These are phyloP conservation scores for Colletotrichum caudatum DNA, from an alignment of 2,329 filamentous ascomycete genomes.

Conservation along the genomic window DNA sequence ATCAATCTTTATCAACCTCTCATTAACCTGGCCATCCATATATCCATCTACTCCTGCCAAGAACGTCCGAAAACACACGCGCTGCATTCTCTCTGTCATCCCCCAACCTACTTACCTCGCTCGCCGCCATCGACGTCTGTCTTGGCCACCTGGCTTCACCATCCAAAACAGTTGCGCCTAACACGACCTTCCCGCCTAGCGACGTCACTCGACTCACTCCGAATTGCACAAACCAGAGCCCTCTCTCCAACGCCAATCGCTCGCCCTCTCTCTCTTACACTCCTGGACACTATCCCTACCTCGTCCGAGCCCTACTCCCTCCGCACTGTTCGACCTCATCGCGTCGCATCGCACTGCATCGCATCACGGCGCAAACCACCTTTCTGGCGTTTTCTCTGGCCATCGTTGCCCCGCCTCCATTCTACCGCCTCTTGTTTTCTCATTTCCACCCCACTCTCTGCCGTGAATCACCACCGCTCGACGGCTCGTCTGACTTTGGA, in stretches of 20 bases:
- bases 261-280: not conserved
- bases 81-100: conserved; percentile 12
- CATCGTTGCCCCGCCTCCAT: conserved; percentile 9
- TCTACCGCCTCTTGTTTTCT: conserved; percentile 1
- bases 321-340: conserved; percentile 4
- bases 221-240: not conserved
- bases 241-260: not conserved
- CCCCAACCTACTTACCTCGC: conserved; percentile 2
- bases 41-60: not conserved
- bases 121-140: conserved; percentile 10
- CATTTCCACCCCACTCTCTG: conserved; percentile 3
- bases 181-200: not conserved
- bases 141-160: conserved; percentile 29
- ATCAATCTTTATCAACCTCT: not conserved
- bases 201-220: not conserved
- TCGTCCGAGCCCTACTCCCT: not conserved
- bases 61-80: conserved; percentile 19
- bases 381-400: conserved; percentile 5
- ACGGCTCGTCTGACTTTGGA: conserved; percentile 10
- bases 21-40: not conserved
- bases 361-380: conserved; percentile 4
- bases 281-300: not conserved
- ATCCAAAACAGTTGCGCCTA: not conserved
- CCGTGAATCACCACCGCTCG: not conserved
- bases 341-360: conserved; percentile 10